These are phyloP conservation scores for Curvularia sp. DNA, from an alignment of 2,329 filamentous ascomycete species.

Conservation along the genomic window DNA sequence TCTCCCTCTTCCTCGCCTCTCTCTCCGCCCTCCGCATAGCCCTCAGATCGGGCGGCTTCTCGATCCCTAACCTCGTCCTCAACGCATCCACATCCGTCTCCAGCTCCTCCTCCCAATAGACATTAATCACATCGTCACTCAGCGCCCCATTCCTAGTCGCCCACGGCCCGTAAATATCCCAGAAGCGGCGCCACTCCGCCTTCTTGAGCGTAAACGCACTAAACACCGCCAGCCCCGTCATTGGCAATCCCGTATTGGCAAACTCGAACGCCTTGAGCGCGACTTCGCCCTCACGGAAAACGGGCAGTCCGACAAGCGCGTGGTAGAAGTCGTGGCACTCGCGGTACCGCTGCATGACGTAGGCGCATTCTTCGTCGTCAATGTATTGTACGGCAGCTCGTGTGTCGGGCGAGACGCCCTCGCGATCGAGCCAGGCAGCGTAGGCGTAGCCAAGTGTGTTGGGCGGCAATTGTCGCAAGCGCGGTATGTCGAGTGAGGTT, in stretches of 20 bases:
- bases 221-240: conserved; percentile 87
- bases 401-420: conserved; percentile 92
- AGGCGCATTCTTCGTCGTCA: conserved; percentile 93
- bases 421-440: conserved; percentile 88
- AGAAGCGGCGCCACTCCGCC: conserved; percentile 71
- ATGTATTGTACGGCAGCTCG: conserved; percentile 84
- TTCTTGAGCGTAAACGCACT: conserved; percentile 71
- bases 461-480: conserved; percentile 73
- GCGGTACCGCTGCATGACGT: conserved; percentile 97
- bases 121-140: conserved; percentile 84
- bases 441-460: conserved; percentile 84
- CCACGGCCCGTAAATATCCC: conserved; percentile 83
- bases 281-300: conserved; percentile 93
- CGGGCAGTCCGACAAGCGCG: conserved; percentile 86
- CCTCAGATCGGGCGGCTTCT: conserved; percentile 86
- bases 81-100: conserved; percentile 81
- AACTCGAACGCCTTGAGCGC: conserved; percentile 99
- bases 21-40: conserved; percentile 74
- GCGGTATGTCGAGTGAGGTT: conserved; percentile 68
- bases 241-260: conserved; percentile 89
- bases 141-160: conserved; percentile 81
- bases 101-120: conserved; percentile 97
- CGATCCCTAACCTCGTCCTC: conserved; percentile 77
- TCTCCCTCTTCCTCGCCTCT: conserved; percentile 71
- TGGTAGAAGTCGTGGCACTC: conserved; percentile 99